Base-by-base conservation (phyloP, 148 eudicot genomes). In the Silene latifolia region DNA sequence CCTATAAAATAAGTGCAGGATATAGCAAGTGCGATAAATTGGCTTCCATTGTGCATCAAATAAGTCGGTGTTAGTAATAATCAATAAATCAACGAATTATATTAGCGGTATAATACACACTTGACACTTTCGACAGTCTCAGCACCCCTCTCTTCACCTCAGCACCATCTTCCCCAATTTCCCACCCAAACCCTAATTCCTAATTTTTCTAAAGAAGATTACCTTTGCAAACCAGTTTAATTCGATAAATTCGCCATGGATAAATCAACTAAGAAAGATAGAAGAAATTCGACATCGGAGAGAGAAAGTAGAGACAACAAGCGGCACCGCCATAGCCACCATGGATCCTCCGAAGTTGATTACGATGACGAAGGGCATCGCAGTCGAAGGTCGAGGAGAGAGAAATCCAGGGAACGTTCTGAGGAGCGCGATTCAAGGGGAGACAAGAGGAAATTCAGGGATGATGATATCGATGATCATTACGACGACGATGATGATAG, bases 381-480 rank as follows among this genome's bases (percentile, higher is more conserved):
- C 15, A 35, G 63, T 13, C 82, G 72, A 20, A 62, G 39, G 5
- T 74, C 81, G 14, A 60, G 42, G 77, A 60, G 72, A n/a, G 80
- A 81, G 67, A 81, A 47, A 66, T 78, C 73, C 4, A 19, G 21
- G 7, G 73, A 78, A 4, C 76, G 76, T 4, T 27, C 44, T 3
- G 72, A 72, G 46, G 72, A 27, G 63, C 76, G 83, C 23, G 81
- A 83, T 32, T 75, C 77, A 51, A 83, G 72, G 79, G 74, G 79
- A 53, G 84, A 81, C 32, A 87, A 82, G 81, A 75, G 86, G 73
- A 82, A 82, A 60, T 81, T 74, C n/a, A 81, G 85, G 69, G 83
- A 85, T 54, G 81, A 69, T 51, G 71, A 65, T 65, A 46, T 19
- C 7, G 67, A 18, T 23, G 67, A 17, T 54, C 75, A 64, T 53